Evolutionary conservation across 176 grass and related monocot genomes (phyloP), one percentile per base, ranked within the genome.

Genomic region (Oryza australiensis): DNA sequence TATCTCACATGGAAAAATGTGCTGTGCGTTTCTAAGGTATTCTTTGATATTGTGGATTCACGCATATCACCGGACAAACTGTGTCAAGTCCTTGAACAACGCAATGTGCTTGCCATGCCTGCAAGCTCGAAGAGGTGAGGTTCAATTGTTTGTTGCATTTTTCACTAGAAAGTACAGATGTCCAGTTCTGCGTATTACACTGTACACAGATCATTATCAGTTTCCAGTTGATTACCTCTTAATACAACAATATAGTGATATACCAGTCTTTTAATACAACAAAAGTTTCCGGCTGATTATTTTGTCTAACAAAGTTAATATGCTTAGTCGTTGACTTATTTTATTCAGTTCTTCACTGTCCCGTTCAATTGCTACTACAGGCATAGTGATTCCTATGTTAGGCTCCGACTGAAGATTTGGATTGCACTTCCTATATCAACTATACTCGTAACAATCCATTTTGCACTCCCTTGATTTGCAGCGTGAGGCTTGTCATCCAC

Each of bases 401-500:
- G 2, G 3, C 3, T 57, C 37, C 14, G 0, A 41, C 40, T 70
- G 48, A 35, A 26, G 33, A 13, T 62, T 72, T 28, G 22, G 3
- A 2, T 60, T 49, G 26, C 51, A 16, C 14, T 45, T 8, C 3
- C 16, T 28, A 11, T 65, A 26, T 13, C 68, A 23, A 60, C 0
- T 9, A 37, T 3, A 15, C 4, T 73, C 16, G 70, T 72, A 29
- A 51, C 5, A 28, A 23, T 37, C 40, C 23, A 78, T 18, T 77
- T 20, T 41, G 38, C 76, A 20, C 43, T 33, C 22, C 14, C 2
- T 13, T 77, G 30, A 83, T 46, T 66, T 83, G 80, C 91, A 99
- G 96, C 66, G n/a, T 99, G 28, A 89, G 96, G 72, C 62, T 99
- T 80, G 96, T 99, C 55, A 62, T 93, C 42, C 96, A 99, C 77